phyloP scores from a whole-genome alignment of 2,329 filamentous ascomycete genomes.

The Neopestalotiopsis rosae region DNA sequence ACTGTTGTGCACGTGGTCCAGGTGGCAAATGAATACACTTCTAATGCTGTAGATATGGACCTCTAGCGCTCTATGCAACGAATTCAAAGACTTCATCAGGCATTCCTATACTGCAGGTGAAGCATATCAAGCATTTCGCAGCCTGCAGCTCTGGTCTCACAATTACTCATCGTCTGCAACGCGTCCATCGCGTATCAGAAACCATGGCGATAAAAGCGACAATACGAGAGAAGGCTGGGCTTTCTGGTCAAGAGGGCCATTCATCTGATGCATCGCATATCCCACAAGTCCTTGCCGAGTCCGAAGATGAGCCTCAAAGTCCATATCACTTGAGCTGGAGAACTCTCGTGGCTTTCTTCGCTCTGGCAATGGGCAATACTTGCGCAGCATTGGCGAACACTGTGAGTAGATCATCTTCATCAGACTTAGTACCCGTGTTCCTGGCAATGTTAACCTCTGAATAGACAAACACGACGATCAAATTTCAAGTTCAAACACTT shows the following conservation, averaged over 20 bases:
- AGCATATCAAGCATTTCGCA: too few species aligned
- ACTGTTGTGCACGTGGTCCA: not conserved
- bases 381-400: conserved; percentile 15
- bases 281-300: not conserved
- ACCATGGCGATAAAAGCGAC: not conserved
- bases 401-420: not conserved
- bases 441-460: too few species aligned
- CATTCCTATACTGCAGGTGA: too few species aligned
- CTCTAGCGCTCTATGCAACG: too few species aligned
- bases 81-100: too few species aligned
- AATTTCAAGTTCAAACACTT: conserved; percentile 6
- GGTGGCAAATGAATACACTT: not conserved
- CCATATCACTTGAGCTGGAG: conserved; percentile 10
- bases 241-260: not conserved
- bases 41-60: too few species aligned
- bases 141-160: not conserved
- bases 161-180: not conserved
- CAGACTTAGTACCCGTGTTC: not conserved
- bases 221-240: not conserved
- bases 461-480: conserved; percentile 14
- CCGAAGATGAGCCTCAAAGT: conserved; percentile 7
- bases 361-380: conserved; percentile 12
- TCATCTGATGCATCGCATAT: not conserved
- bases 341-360: conserved; percentile 9
- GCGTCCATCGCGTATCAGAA: not conserved